Evolutionary conservation across 2,329 filamentous ascomycete genomes (phyloP).

Genomic region (Teratosphaeria destructans): DNA sequence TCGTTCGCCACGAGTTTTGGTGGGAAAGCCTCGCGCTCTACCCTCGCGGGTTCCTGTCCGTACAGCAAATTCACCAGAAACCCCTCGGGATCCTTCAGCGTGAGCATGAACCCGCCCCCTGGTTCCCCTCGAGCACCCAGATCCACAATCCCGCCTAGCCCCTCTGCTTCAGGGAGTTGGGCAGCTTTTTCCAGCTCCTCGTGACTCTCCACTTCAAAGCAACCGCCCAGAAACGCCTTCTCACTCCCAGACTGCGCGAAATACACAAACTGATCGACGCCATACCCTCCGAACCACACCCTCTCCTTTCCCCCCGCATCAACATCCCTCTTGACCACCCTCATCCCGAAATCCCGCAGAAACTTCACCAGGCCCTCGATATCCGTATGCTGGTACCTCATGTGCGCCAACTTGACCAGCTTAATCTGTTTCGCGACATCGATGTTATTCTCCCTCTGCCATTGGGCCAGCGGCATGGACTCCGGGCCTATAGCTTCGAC

Average conservation of each 20-base stretch:
- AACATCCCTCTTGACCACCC: conserved; percentile 28
- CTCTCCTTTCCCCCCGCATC: conserved; percentile 13
- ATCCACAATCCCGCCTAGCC: conserved; percentile 23
- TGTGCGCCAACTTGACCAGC: conserved; percentile 39
- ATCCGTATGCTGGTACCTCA: conserved; percentile 46
- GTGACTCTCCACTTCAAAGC: conserved; percentile 33
- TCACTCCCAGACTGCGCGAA: conserved; percentile 29
- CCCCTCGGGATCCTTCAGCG: conserved; percentile 30
- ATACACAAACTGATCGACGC: conserved; percentile 35
- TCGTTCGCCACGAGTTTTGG: conserved; percentile 28
- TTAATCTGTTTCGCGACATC: conserved; percentile 36
- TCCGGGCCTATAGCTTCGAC: conserved; percentile 27
- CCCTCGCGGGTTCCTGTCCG: conserved; percentile 23
- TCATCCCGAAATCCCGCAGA: conserved; percentile 35
- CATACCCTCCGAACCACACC: conserved; percentile 35
- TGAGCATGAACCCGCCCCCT: conserved; percentile 30
- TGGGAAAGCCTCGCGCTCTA: conserved; percentile 12
- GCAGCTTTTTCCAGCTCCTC: conserved; percentile 33
- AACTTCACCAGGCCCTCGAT: conserved; percentile 39
- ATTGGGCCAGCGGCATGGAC: conserved; percentile 26
- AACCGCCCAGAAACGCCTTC: conserved; percentile 33
- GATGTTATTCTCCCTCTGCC: conserved; percentile 31
- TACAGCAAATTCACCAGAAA: conserved; percentile 32
- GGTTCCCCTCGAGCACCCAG: conserved; percentile 25
- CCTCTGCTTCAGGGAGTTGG: conserved; percentile 13